These are phyloP conservation scores for Diaporthe amygdali DNA, from an alignment of 2,329 filamentous ascomycete genomes.

Conservation along the genomic window DNA sequence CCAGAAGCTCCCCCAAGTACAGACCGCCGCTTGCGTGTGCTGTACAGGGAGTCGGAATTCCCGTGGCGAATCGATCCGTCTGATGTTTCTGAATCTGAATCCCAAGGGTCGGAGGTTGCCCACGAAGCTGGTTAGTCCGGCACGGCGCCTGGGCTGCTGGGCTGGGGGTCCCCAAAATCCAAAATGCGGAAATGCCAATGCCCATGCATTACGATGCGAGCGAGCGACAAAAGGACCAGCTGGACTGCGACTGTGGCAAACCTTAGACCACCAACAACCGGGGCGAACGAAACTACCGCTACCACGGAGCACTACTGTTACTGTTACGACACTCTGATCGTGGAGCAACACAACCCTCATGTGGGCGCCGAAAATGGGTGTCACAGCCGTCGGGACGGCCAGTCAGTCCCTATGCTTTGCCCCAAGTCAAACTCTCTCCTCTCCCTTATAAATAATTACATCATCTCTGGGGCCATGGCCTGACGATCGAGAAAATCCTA, in stretches of 20 bases:
- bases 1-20: too few relatives aligned
- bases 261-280: not conserved
- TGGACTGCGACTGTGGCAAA: not conserved
- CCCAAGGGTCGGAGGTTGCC: constrained; percentile 12
- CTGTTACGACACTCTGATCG: too few relatives aligned
- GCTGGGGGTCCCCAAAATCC: not conserved
- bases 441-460: constrained; percentile 9
- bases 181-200: not conserved
- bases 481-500: not conserved
- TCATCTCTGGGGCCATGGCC: not conserved
- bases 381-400: not conserved
- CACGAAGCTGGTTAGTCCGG: constrained; percentile 8
- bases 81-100: constrained; percentile 15
- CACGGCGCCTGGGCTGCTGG: not conserved
- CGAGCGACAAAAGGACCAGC: not conserved
- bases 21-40: too few relatives aligned
- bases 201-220: not conserved
- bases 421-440: not conserved
- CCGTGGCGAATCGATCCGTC: constrained; percentile 14
- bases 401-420: not conserved
- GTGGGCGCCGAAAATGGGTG: not conserved
- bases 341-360: too few relatives aligned
- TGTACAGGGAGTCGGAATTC: not conserved
- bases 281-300: too few relatives aligned
- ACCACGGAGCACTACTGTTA: too few relatives aligned